These are phyloP conservation scores for Solanum lycopersicoides DNA, from an alignment of 257 asterid species.

Conservation along the genomic window DNA sequence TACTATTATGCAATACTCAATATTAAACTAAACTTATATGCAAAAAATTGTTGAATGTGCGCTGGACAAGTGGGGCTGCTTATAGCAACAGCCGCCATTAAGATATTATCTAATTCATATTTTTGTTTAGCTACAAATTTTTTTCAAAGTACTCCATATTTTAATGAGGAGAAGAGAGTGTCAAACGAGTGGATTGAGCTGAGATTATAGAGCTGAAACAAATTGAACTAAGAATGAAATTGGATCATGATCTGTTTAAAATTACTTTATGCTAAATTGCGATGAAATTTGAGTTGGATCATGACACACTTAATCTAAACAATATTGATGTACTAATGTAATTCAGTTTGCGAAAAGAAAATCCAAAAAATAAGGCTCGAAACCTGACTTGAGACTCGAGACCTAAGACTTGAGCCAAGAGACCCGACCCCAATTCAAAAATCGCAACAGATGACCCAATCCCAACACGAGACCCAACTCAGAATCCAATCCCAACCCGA, in stretches of 20 bases:
- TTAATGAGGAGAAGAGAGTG: not conserved
- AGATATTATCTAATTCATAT: not conserved
- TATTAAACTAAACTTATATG: not conserved
- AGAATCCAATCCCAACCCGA: too few species aligned
- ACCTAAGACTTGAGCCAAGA: not conserved
- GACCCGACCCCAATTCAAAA: not conserved
- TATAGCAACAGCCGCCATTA: not conserved
- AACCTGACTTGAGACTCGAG: not conserved
- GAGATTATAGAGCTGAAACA: too few species aligned
- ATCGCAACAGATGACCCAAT: too few species aligned
- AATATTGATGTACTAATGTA: not conserved
- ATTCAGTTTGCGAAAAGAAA: too few species aligned
- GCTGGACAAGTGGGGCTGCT: not conserved
- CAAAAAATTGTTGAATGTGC: not conserved
- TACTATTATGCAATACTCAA: not conserved
- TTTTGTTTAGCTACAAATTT: not conserved
- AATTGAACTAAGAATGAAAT: too few species aligned
- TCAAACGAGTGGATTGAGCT: not conserved
- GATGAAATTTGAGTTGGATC: not conserved
- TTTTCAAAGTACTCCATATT: not conserved
- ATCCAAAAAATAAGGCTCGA: not conserved
- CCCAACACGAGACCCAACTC: too few species aligned
- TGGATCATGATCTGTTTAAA: too few species aligned
- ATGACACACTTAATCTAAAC: not conserved
- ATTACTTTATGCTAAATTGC: too few species aligned